These are phyloP conservation scores for Gilbertella persicaria DNA, from an alignment of 371 early-diverging fungal species.

Conservation along the genomic window DNA sequence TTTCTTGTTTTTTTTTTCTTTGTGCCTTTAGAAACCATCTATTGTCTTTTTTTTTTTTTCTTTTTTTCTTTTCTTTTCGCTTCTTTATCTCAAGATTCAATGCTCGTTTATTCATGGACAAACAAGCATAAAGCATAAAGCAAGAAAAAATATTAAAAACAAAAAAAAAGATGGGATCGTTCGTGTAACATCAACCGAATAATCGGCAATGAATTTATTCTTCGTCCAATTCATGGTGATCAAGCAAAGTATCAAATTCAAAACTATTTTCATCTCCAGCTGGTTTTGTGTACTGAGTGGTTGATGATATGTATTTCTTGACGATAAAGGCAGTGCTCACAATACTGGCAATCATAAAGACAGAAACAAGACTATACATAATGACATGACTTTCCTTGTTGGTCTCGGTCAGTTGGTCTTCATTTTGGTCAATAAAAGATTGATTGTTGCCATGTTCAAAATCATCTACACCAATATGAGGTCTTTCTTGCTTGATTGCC, in stretches of 20 bases:
- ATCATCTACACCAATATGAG: conserved; percentile 3
- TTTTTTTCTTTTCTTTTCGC: too few relatives aligned
- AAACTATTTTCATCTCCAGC: conserved; percentile 9
- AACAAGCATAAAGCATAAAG: too few relatives aligned
- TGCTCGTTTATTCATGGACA: too few relatives aligned
- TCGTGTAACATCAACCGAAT: background rate
- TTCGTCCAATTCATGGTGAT: background rate
- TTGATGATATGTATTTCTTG: conserved; percentile 14
- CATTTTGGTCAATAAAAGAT: conserved; percentile 7
- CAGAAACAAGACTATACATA: conserved; percentile 3
- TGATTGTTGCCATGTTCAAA: conserved; percentile 5
- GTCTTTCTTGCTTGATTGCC: background rate
- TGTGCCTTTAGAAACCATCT: background rate
- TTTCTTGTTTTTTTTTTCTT: background rate
- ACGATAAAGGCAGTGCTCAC: conserved; percentile 16
- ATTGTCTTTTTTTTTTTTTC: background rate
- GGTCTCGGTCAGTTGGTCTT: background rate
- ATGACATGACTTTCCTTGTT: background rate
- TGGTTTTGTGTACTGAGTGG: background rate
- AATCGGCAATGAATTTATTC: background rate
- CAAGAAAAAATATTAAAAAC: too few relatives aligned
- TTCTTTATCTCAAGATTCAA: background rate
- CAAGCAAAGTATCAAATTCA: conserved; percentile 24
- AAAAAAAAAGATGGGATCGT: background rate
- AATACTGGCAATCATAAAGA: conserved; percentile 14